phyloP scores from a whole-genome alignment of 129 eudicot genomes.

The Rutidosis leptorrhynchoides region DNA sequence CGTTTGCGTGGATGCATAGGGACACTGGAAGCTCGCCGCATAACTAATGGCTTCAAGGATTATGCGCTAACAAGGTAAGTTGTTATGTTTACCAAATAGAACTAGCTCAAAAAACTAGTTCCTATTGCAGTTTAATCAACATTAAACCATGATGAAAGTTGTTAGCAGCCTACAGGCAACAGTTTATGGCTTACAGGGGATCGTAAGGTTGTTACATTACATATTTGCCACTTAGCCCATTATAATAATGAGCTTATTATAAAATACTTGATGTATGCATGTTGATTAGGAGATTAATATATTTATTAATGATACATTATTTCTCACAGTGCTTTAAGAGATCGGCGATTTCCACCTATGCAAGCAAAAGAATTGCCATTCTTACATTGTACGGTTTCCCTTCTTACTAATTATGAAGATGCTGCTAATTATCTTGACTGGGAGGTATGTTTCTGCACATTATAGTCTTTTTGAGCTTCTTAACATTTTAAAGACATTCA shows the following conservation, averaged over 20 bases:
- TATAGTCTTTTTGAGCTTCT: background rate
- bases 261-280: background rate
- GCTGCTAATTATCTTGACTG: slow-evolving; percentile 78
- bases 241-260: slow-evolving; percentile 52
- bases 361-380: slow-evolving; percentile 78
- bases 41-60: slow-evolving; percentile 74
- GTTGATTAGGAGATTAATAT: background rate
- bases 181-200: background rate
- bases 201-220: background rate
- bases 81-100: slow-evolving; percentile 15
- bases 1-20: slow-evolving; percentile 98
- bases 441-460: slow-evolving; percentile 57
- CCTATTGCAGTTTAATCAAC: background rate
- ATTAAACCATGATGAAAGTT: slow-evolving; percentile 9
- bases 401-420: slow-evolving; percentile 78
- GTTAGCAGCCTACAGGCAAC: background rate
- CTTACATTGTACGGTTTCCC: slow-evolving; percentile 87
- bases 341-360: slow-evolving; percentile 83
- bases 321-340: slow-evolving; percentile 76
- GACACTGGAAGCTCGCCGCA: slow-evolving; percentile 66
- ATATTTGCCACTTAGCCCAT: slow-evolving; percentile 32
- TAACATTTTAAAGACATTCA: background rate
- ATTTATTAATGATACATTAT: background rate
- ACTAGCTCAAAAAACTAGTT: background rate
- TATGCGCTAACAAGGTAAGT: slow-evolving; percentile 81